Conservation (phyloP, 257 asterid species). For the Capsicum baccatum region DNA sequence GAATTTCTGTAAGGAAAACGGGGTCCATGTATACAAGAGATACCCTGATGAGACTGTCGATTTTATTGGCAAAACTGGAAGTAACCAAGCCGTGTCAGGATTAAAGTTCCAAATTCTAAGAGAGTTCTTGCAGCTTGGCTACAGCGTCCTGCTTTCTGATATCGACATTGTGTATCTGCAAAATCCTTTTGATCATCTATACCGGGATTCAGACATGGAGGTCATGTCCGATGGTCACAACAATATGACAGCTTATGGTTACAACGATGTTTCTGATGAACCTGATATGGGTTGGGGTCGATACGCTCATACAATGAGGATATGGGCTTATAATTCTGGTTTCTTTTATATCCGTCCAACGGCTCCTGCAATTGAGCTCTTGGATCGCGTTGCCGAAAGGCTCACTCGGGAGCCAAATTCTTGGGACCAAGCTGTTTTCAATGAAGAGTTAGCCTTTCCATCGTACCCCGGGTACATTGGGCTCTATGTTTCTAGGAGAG, state of each 20-base stretch:
- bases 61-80: slow-evolving; percentile 29
- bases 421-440: slow-evolving; percentile 36
- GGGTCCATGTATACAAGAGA: slow-evolving; percentile 30
- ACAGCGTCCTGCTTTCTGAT: slow-evolving; percentile 36
- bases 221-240: slow-evolving; percentile 33
- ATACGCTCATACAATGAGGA: slow-evolving; percentile 38
- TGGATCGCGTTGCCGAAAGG: slow-evolving; percentile 38
- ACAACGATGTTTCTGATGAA: slow-evolving; percentile 38
- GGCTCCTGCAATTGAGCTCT: slow-evolving; percentile 34
- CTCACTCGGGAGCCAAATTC: slow-evolving; percentile 23
- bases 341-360: slow-evolving; percentile 37
- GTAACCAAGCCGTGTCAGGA: slow-evolving; percentile 35
- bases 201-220: slow-evolving; percentile 38
- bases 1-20: slow-evolving; percentile 33
- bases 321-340: slow-evolving; percentile 38
- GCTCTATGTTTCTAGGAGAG: slow-evolving; percentile 36
- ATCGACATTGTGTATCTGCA: slow-evolving; percentile 37
- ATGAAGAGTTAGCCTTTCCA: slow-evolving; percentile 37
- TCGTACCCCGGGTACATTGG: slow-evolving; percentile 33
- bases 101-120: slow-evolving; percentile 32
- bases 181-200: slow-evolving; percentile 37
- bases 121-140: slow-evolving; percentile 39
- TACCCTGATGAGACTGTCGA: slow-evolving; percentile 32
- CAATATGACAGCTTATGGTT: slow-evolving; percentile 36
- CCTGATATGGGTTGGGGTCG: slow-evolving; percentile 36